Evolutionary conservation across 1,139 yeast species (phyloP), one percentile per base, ranked within the genome.

Genomic region (Geotrichum aggregatum): DNA sequence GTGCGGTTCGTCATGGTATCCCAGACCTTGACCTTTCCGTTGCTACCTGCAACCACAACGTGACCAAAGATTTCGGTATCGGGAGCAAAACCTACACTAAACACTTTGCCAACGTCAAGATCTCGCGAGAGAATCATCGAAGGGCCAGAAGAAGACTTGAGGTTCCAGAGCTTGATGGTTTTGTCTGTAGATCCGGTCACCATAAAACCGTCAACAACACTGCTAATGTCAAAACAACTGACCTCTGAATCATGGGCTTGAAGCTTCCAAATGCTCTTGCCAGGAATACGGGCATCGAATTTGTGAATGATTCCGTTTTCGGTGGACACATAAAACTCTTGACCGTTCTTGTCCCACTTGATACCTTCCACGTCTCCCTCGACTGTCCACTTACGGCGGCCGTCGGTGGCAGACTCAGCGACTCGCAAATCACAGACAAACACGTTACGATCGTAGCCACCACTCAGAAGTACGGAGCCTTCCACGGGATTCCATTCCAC

Each of bases 221-320:
- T 66, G 69, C 87, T 89, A 44, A 84, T 77, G 61, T 84, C 85
- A 62, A 94, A 77, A 2, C 94, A 77, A 10, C 97, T 84, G 56
- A 92, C 84, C 55, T 95, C 97, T 3, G 95, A 81, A 70, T 92
- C 98, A 68, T 92, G 98, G 1, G 98, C 98, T 71, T 94, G 96
- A 63, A 92, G 76, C 4, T 95, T 87, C 99, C 99, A 92, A 38
- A 92, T 65, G 24, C 96, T 89, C 50, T 78, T 75, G 44, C 75
- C 76, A 48, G 75, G 79, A 46, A 71, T 67, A 67, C 96, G 81
- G 45, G 87, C 84, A 70, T 92, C 98, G 63, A 86, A 91, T 59
- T 94, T 85, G 71, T 87, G 87, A 34, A 92, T 80, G 63, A 84
- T 84, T 66, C 99, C 99, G 58, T 80, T 77, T 68, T 92, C 98